Conservation (phyloP, 768 basidiomycete species). For the Tulasnella sp. region DNA sequence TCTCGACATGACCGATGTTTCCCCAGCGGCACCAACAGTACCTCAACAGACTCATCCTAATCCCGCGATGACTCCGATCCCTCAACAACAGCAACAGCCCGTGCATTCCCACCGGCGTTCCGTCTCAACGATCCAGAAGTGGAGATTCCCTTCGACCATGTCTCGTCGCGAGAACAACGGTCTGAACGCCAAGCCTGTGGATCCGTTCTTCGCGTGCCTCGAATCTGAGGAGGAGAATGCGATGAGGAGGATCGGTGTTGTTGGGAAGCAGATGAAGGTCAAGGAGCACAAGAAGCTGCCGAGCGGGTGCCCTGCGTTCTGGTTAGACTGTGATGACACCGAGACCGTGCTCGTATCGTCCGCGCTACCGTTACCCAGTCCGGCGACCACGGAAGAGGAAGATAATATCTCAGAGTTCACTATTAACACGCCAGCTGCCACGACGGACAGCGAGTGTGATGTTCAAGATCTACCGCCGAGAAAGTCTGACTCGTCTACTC, state of each 20-base stretch:
- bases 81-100: not conserved
- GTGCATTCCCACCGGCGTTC: constrained; percentile 4
- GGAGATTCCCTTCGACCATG: constrained; percentile 6
- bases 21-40: not conserved
- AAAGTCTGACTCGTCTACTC: not conserved
- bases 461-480: not conserved
- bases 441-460: not conserved
- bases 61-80: too few relatives aligned
- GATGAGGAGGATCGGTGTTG: not conserved
- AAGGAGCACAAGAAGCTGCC: constrained; percentile 14
- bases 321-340: constrained; percentile 12
- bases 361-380: constrained; percentile 1
- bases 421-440: not conserved
- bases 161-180: not conserved
- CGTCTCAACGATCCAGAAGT: not conserved
- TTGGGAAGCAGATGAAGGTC: not conserved
- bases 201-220: constrained; percentile 11
- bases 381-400: constrained; percentile 3
- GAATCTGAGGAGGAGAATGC: not conserved
- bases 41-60: not conserved
- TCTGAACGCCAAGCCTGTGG: not conserved
- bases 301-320: constrained; percentile 13
- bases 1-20: not conserved
- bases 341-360: not conserved
- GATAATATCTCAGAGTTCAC: not conserved